phyloP scores from a whole-genome alignment of 805 yeast genomes.

The Cyberlindnera subsufficiens region DNA sequence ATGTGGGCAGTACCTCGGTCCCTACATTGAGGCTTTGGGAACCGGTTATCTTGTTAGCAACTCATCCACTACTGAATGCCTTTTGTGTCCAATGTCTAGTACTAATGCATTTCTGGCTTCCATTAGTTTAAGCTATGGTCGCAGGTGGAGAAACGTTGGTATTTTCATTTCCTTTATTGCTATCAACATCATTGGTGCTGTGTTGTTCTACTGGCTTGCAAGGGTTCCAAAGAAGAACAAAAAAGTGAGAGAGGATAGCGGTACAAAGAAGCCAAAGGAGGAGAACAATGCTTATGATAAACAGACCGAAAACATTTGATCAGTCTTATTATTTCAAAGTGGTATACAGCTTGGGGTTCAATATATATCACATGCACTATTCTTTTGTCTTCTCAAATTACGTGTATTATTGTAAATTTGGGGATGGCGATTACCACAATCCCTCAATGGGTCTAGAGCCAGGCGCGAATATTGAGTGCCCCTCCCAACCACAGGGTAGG shows the following conservation, averaged over 20 bases:
- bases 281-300: too few species aligned
- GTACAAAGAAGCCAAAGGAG: too few species aligned
- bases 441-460: too few species aligned
- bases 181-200: slow-evolving; percentile 35
- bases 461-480: too few species aligned
- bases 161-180: slow-evolving; percentile 39
- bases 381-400: too few species aligned
- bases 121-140: slow-evolving; percentile 32
- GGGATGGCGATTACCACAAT: too few species aligned
- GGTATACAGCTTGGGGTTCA: too few species aligned
- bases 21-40: slow-evolving; percentile 27
- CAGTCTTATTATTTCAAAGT: too few species aligned
- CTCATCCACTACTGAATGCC: slow-evolving; percentile 43
- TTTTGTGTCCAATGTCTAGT: slow-evolving; percentile 47
- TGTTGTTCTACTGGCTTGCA: slow-evolving; percentile 47
- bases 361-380: too few species aligned
- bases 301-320: too few species aligned
- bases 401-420: too few species aligned
- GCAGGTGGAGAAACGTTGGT: slow-evolving; percentile 66
- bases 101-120: slow-evolving; percentile 55
- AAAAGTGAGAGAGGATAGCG: too few species aligned
- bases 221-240: slow-evolving; percentile 64
- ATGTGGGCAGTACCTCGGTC: slow-evolving; percentile 48
- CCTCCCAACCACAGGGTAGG: slow-evolving; percentile 81
- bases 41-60: slow-evolving; percentile 13